phyloP scores from a whole-genome alignment of 805 yeast species.

The Candida jianshihensis region DNA sequence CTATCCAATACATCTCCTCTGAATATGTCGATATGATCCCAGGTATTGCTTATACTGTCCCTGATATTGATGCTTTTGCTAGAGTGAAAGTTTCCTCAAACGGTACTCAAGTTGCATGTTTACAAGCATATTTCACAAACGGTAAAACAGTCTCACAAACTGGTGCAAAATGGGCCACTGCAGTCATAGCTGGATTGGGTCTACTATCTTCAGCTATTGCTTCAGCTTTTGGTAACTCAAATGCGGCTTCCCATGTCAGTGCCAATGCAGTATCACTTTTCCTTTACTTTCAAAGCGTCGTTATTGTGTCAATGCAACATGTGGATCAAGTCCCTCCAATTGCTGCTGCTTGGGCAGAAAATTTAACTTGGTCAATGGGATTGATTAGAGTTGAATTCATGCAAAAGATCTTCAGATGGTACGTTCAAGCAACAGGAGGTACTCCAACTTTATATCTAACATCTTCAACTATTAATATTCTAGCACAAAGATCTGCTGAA shows the following conservation, averaged over 20 bases:
- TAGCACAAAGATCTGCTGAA: constrained; percentile 63
- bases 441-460: constrained; percentile 62
- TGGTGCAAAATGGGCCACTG: constrained; percentile 90
- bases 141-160: constrained; percentile 76
- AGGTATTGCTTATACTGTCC: constrained; percentile 79
- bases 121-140: constrained; percentile 68
- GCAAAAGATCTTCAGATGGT: constrained; percentile 84
- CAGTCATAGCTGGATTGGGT: constrained; percentile 85
- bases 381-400: constrained; percentile 69
- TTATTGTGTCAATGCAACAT: constrained; percentile 75
- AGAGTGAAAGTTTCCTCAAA: constrained; percentile 38
- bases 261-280: constrained; percentile 83
- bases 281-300: constrained; percentile 83
- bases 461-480: constrained; percentile 53
- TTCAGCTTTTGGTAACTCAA: constrained; percentile 79
- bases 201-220: constrained; percentile 73
- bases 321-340: constrained; percentile 88
- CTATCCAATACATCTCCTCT: constrained; percentile 51
- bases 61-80: constrained; percentile 77
- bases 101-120: constrained; percentile 53
- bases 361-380: constrained; percentile 94
- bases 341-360: constrained; percentile 88
- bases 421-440: constrained; percentile 85
- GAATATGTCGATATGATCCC: constrained; percentile 56
- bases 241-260: constrained; percentile 82